Evolutionary conservation across 345 rosid genomes (phyloP), one percentile per base, ranked within the genome.

Genomic region (Isatis tinctoria): DNA sequence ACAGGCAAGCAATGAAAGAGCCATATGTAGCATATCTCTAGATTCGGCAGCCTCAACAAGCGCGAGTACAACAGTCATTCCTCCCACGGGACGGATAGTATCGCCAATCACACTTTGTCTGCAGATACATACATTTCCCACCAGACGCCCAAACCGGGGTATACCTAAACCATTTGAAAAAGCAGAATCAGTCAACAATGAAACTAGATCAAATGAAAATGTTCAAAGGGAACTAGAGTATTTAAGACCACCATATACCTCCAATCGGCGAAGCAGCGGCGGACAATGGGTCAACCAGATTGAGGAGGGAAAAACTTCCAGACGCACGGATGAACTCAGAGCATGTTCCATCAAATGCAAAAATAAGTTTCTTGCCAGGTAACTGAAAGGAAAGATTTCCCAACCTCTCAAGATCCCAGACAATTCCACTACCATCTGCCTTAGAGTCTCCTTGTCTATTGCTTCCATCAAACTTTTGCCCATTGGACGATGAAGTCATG

Each of bases 251-350:
- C 36, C 44, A 79, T 82, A 75, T 81, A 90, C 99, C 99, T 63
- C 99, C 97, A 28, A 95, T 92, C 64, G 99, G 98, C 81, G 99
- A 95, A 82, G 99, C 96, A 72, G 98, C 98, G 30, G 98, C 99
- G 11, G 98, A 92, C 88, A 85, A 75, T 37, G 99, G 98, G 82
- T 95, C 99, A 66, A 95, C 97, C 80, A 95, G 85, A 90, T 95
- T 95, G 78, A 95, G 91, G 85, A 95, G 79, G 53, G 97, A 92
- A 75, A 77, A 84, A 51, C 84, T 81, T 65, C 97, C 98, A 74
- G 96, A 84, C 65, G 89, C 79, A 66, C 91, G 92, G 79, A 85
- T 82, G 75, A 87, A 84, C 85, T 95, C 98, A 4, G 88, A 75
- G 79, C 94, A 87, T 41, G 99, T 78, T 71, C 91, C 99, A 85